phyloP scores from a whole-genome alignment of 164 flowering plant species.

The Macadamia integrifolia region DNA sequence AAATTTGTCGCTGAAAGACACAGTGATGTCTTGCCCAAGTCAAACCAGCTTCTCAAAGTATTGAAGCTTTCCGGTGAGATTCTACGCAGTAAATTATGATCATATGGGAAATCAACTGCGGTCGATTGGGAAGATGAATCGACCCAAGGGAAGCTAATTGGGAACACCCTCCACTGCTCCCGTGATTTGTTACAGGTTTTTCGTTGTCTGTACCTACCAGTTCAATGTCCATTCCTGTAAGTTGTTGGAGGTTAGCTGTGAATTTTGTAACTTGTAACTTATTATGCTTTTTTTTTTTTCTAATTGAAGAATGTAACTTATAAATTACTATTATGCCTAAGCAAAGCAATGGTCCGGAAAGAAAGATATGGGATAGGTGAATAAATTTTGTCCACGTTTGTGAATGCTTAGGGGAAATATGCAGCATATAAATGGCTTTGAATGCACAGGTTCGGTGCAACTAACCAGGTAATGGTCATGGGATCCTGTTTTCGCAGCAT shows the following conservation, averaged over 20 bases:
- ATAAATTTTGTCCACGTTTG: too few relatives aligned
- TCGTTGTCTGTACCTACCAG: background rate
- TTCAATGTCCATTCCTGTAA: background rate
- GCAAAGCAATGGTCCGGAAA: too few relatives aligned
- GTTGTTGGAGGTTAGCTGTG: background rate
- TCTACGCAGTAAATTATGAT: constrained; percentile 52
- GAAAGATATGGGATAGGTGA: too few relatives aligned
- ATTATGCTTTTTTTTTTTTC: too few relatives aligned
- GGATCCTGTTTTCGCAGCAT: too few relatives aligned
- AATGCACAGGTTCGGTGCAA: too few relatives aligned
- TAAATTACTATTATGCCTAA: too few relatives aligned
- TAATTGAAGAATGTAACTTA: too few relatives aligned
- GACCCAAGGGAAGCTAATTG: background rate
- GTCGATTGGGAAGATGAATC: background rate
- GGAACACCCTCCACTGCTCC: background rate
- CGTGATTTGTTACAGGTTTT: background rate
- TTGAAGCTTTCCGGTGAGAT: constrained; percentile 15
- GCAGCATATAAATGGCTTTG: too few relatives aligned
- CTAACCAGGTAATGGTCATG: too few relatives aligned
- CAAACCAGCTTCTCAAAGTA: constrained; percentile 21
- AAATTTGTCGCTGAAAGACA: constrained; percentile 53
- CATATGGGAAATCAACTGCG: background rate
- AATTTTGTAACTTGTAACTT: background rate
- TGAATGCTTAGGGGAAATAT: too few relatives aligned
- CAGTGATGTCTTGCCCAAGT: constrained; percentile 14